Conservation (phyloP, 495 filamentous ascomycete genomes). For the Immersiella caudata region DNA sequence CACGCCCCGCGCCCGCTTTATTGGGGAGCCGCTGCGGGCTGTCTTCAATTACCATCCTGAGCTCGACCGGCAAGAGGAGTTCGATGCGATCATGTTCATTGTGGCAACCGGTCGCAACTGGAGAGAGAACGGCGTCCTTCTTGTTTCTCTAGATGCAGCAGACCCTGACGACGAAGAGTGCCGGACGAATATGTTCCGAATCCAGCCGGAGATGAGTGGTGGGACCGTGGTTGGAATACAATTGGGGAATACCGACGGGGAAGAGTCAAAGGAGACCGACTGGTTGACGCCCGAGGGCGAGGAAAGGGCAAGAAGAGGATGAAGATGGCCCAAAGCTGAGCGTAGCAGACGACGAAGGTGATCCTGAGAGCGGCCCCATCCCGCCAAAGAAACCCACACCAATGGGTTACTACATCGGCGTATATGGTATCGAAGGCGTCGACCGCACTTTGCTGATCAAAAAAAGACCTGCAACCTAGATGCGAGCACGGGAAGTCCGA, state of each 20-base stretch:
- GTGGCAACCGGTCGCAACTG: neutral
- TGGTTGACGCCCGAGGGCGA: neutral
- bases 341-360: neutral
- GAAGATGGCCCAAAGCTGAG: neutral
- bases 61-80: neutral
- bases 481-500: too few relatives aligned
- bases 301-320: neutral
- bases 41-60: neutral
- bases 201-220: neutral
- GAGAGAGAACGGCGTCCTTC: neutral
- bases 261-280: neutral
- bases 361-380: neutral
- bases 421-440: neutral
- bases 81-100: neutral
- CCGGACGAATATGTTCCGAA: neutral
- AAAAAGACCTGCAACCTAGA: too few relatives aligned
- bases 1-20: neutral
- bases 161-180: neutral
- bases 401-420: neutral
- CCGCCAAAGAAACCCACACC: neutral
- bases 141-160: neutral
- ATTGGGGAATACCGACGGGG: neutral
- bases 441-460: too few relatives aligned
- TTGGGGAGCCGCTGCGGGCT: neutral
- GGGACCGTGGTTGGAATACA: neutral